Conservation (phyloP, 768 basidiomycete species). For the Phaeolepiota aurea region DNA sequence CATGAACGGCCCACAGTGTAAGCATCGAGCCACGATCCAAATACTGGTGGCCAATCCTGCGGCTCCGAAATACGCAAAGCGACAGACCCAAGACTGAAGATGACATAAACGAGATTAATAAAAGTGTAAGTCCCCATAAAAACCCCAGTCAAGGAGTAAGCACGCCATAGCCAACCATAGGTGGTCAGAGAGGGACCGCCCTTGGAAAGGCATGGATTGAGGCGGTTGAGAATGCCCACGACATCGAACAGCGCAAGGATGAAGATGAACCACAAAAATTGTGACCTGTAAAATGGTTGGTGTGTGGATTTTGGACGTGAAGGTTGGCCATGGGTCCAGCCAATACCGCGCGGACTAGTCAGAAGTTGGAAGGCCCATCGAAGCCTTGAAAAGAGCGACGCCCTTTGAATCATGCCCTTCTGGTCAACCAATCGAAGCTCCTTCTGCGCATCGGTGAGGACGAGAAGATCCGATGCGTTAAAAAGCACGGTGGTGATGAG, state of each 20-base stretch:
- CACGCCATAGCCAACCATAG: slow-evolving; percentile 8
- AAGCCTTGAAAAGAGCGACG: slow-evolving; percentile 12
- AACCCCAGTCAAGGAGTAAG: slow-evolving; percentile 7
- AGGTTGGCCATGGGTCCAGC: slow-evolving; percentile 19
- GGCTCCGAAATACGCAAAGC: slow-evolving; percentile 18
- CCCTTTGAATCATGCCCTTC: slow-evolving; percentile 7
- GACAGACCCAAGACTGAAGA: slow-evolving; percentile 15
- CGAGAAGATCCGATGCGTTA: slow-evolving; percentile 6
- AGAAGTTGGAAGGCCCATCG: slow-evolving; percentile 16
- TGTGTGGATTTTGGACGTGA: slow-evolving; percentile 12
- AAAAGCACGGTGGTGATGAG: background rate
- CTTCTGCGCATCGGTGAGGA: slow-evolving; percentile 19
- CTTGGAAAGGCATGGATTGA: slow-evolving; percentile 10
- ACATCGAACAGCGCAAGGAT: slow-evolving; percentile 15
- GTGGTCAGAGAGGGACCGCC: slow-evolving; percentile 2
- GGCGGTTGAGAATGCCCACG: slow-evolving; percentile 8
- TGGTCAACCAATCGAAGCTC: slow-evolving; percentile 11
- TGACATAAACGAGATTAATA: slow-evolving; percentile 1
- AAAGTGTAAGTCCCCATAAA: slow-evolving; percentile 2
- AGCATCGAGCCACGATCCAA: slow-evolving; percentile 21
- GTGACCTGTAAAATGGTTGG: slow-evolving; percentile 12
- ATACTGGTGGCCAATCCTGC: slow-evolving; percentile 29
- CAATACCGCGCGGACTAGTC: slow-evolving; percentile 16
- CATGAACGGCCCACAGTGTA: slow-evolving; percentile 30
- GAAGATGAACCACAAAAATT: slow-evolving; percentile 6